Evolutionary conservation across 352 stramenopile genomes (phyloP), one percentile per base, ranked within the genome.

Genomic region (Aphanomyces invadans): DNA sequence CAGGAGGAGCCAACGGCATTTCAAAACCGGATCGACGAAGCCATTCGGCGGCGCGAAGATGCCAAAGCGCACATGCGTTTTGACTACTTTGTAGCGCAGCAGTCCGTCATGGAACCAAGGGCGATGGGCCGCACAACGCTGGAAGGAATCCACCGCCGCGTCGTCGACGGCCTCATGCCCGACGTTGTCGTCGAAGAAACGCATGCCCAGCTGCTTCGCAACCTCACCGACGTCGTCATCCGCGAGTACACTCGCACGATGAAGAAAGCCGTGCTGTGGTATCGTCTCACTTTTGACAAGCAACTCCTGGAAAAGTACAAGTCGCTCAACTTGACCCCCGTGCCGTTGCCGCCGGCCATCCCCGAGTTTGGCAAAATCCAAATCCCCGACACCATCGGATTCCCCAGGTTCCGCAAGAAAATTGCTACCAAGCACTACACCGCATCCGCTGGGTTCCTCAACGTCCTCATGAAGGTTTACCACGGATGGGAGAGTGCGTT

Each of bases 401-500:
- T 67, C 84, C 4, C 70, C 1, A 71, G 77, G 5, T 73, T 82
- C 67, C 76, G 76, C n/a, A 84, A 79, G 3, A 76, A 76, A 28
- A 70, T 95, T 4, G 59, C 44, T 0, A 63, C 42, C 0, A 31
- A 55, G 2, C 83, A 87, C 39, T 94, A 79, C 56, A 89, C 74
- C n/a, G 79, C 72, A 38, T 89, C 76, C 0, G 45, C 69, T 0
- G 77, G 81, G 33, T 76, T 97, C 5, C 76, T 97, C 1, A 70
- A 72, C 10, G 86, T 95, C 12, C 77, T 97, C 26, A 51, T 87
- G 36, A 90, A 90, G 31, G 89, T 97, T 74, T 91, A 97, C 61
- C 80, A 88, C 11, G 86, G 87, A 3, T 97, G 90, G 89, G 87
- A 96, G 63, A 90, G 88, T 51, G 90, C 75, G 0, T 97, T 97